These are phyloP conservation scores for Tranzscheliella williamsii DNA, from an alignment of 1,284 basidiomycete species.

Conservation along the genomic window DNA sequence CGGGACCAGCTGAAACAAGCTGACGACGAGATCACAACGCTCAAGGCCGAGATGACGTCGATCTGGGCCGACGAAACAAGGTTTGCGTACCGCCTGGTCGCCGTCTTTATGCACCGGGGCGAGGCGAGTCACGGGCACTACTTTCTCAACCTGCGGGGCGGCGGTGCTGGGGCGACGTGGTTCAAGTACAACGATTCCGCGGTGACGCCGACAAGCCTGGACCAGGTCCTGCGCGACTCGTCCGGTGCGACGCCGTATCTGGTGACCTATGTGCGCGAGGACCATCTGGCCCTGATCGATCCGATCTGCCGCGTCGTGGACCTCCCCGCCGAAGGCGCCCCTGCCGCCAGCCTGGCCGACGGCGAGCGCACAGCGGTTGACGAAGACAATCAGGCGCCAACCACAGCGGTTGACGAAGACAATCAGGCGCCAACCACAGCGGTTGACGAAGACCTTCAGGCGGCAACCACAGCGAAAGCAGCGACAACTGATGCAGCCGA, in stretches of 20 bases:
- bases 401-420: background rate
- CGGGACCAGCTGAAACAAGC: conserved; percentile 69
- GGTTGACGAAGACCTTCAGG: background rate
- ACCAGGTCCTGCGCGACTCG: conserved; percentile 50
- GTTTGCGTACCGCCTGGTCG: conserved; percentile 84
- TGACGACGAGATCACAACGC: conserved; percentile 65
- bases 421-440: background rate
- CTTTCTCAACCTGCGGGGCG: conserved; percentile 51
- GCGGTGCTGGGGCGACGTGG: conserved; percentile 28
- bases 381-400: background rate
- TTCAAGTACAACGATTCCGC: conserved; percentile 55
- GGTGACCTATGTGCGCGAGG: conserved; percentile 53
- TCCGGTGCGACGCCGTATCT: conserved; percentile 58
- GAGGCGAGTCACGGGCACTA: conserved; percentile 60
- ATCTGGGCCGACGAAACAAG: conserved; percentile 75
- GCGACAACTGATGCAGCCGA: background rate
- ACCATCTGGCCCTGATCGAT: conserved; percentile 25
- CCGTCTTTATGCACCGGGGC: conserved; percentile 89
- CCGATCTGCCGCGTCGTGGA: conserved; percentile 27
- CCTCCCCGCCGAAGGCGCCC: no score
- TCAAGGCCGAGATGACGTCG: conserved; percentile 74
- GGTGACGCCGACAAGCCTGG: conserved; percentile 21
- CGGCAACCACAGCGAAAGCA: background rate
- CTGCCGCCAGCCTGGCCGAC: no score
- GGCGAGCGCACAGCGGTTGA: background rate